Evolutionary conservation across 192 early-diverging fungal genomes (phyloP), one percentile per base, ranked within the genome.

Genomic region (Backusella liffmaniae): DNA sequence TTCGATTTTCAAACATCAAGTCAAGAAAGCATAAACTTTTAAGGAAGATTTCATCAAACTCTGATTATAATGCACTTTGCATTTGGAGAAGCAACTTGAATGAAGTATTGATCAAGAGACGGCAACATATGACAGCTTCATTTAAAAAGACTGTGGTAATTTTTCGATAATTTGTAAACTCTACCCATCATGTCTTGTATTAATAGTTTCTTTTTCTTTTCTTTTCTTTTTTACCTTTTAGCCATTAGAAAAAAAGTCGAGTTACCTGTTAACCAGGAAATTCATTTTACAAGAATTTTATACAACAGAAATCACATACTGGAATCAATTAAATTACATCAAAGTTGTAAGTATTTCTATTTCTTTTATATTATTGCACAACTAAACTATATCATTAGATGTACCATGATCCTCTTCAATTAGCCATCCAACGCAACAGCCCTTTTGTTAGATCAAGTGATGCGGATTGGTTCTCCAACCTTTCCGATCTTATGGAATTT

Each of bases 301-400:
- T 59, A 77, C 72, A 13, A 80, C 79, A 5, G 79, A 80, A 66
- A 72, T 74, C 12, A 77, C 75, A 23, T 80, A 74, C 41, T 73
- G 84, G 73, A 83, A 85, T 75, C 85, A 85, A 74, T 67, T 88
- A 81, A 77, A 81, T 44, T 83, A 77, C 36, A 72, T 68, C 36
- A 77, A 80, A 73, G 72, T 76, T 9, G 79, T 80, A 77, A 72
- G 75, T 73, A 1, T 5, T 30, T 49, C 3, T 4, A 10, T 62
- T 13, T 49, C 30, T 49, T 21, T 26, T 44, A 32, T 6, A 18
- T 6, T 32, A 32, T 32, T 3, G 1, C 32, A 32, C 32, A 32
- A 32, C 32, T 32, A 32, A 32, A 3, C 32, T 15, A n/a, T 49
- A n/a, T 5, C 6, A 35, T 32, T 75, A 85, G 82, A 79, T 78